phyloP scores from a whole-genome alignment of 495 filamentous ascomycete species.

The Aspergillus heteromorphus region DNA sequence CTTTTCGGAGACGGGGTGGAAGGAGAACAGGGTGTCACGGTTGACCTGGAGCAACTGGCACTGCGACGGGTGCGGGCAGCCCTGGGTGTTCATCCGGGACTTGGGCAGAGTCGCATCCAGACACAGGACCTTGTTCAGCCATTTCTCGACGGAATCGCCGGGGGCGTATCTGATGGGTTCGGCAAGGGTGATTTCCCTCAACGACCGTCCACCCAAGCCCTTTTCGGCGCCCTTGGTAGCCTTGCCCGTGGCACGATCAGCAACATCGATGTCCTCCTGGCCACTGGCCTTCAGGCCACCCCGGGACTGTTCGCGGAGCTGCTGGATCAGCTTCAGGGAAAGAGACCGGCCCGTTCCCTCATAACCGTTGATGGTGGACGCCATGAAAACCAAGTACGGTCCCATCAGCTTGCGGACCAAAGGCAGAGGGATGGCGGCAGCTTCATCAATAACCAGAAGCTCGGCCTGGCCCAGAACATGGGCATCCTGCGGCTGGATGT shows the following conservation, averaged over 20 bases:
- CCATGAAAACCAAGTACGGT: constrained; percentile 99
- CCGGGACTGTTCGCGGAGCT: constrained; percentile 88
- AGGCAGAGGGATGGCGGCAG: constrained; percentile 91
- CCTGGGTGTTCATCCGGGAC: constrained; percentile 66
- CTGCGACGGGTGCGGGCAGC: constrained; percentile 82
- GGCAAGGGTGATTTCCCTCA: constrained; percentile 84
- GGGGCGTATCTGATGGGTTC: constrained; percentile 95
- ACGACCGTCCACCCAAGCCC: constrained; percentile 64
- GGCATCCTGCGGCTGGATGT: constrained; percentile 92
- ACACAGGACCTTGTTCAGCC: constrained; percentile 92
- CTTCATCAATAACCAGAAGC: constrained; percentile 94
- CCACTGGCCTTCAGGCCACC: constrained; percentile 45
- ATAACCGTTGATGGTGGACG: constrained; percentile 98
- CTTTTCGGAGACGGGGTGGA: constrained; percentile 94
- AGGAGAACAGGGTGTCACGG: constrained; percentile 95
- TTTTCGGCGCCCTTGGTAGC: constrained; percentile 57
- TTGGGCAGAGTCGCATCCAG: constrained; percentile 83
- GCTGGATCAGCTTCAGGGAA: constrained; percentile 94
- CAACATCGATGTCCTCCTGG: constrained; percentile 56
- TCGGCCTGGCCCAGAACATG: constrained; percentile 95
- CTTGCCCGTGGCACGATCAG: constrained; percentile 68
- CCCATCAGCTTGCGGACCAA: constrained; percentile 92
- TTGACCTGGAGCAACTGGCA: constrained; percentile 93
- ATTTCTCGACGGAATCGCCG: constrained; percentile 87
- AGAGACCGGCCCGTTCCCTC: constrained; percentile 95